Evolutionary conservation across 2,329 filamentous ascomycete genomes (phyloP).

Genomic region (Ilyonectria sp.): DNA sequence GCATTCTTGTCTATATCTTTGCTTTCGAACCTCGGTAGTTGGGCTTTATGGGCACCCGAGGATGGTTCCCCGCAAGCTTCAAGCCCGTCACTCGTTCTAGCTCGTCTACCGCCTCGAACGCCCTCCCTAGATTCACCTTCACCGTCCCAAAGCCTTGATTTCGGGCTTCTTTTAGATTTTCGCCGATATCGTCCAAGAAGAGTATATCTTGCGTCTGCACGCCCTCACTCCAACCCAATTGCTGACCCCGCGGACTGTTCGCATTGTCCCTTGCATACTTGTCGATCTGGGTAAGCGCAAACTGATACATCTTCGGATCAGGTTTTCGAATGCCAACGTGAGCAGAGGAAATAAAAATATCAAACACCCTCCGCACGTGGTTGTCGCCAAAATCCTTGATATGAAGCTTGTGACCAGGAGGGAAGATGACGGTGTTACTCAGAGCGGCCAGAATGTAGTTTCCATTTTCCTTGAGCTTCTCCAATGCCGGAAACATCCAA

Average conservation of each 20-base stretch:
- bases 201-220: constrained; percentile 79
- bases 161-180: constrained; percentile 88
- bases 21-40: constrained; percentile 53
- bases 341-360: constrained; percentile 89
- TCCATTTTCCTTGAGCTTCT: constrained; percentile 75
- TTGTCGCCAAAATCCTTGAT: constrained; percentile 63
- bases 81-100: constrained; percentile 84
- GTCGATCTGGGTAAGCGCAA: constrained; percentile 78
- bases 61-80: constrained; percentile 69
- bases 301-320: constrained; percentile 83
- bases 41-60: constrained; percentile 63
- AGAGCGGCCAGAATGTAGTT: constrained; percentile 84
- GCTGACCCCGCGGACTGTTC: constrained; percentile 53
- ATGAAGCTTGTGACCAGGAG: constrained; percentile 78
- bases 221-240: constrained; percentile 62
- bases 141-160: constrained; percentile 84
- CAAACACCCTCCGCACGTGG: constrained; percentile 79
- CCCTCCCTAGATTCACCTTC: constrained; percentile 85
- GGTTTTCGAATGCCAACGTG: constrained; percentile 92
- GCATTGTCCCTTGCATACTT: constrained; percentile 71
- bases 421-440: constrained; percentile 92
- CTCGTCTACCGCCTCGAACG: constrained; percentile 85
- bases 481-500: constrained; percentile 88
- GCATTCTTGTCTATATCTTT: constrained; percentile 55
- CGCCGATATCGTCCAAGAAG: constrained; percentile 95